Base-by-base conservation (phyloP, 1,284 basidiomycete species). In the Ustilago hordei region DNA sequence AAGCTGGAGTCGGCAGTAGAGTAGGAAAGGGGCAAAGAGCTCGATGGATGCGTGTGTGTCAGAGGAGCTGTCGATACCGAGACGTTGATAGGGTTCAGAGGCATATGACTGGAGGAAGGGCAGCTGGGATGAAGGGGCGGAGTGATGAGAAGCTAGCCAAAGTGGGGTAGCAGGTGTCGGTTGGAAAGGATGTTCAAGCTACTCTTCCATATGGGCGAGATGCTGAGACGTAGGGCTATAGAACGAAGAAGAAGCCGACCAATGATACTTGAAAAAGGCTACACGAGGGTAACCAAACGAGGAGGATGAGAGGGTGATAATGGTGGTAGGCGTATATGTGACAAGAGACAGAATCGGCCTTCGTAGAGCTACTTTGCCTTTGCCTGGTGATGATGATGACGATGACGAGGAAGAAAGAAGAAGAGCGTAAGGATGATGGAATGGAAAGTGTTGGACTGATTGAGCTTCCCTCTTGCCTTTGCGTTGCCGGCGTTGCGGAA, bases 51-150 rank as follows among this genome's bases (percentile, higher is more conserved):
- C 19, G 62, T 62, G 68, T 60, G 58, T 61, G 56, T 54, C 34
- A 50, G 13, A 34, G 69, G 54, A 62, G 64, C 64, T 35, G 63
- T 43, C 31, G 63, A 36, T 45, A 35, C 28, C 32, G 36, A 52
- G 45, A 35, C n/a, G 43, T 60, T 31, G 13, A 55, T 19, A 48
- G 62, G 60, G 52, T 71, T 59, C 59, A 56, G 31, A 66, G 69
- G 69, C 69, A 71, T 71, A 56, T 58, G 63, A 52, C 54, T 36
- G 47, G 50, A 62, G 31, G 47, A 19, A 47, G 15, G n/a, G 12
- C 39, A 8, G 56, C 32, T 36, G 31, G 12, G 23, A 32, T 8
- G 9, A 47, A 13, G 41, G 17, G 31, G 23, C 3, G 23, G 15
- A 34, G 32, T 13, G 38, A 31, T 53, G 50, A 34, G 31, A 31